phyloP scores from a whole-genome alignment of 441 rosid species.

The Biscutella laevigata region DNA sequence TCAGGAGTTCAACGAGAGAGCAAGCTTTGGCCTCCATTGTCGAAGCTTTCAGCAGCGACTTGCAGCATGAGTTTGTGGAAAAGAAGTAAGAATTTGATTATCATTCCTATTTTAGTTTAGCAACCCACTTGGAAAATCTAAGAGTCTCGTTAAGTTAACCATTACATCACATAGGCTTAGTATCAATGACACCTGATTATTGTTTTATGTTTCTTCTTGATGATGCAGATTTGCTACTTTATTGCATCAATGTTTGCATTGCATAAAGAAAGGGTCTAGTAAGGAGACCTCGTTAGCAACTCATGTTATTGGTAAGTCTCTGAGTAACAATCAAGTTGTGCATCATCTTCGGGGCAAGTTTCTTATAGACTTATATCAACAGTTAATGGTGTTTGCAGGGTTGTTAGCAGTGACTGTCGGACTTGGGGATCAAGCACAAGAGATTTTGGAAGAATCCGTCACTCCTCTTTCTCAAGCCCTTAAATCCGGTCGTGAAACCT shows the following conservation, averaged over 20 bases:
- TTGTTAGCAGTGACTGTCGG: slow-evolving; percentile 81
- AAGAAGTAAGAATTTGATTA: slow-evolving; percentile 48
- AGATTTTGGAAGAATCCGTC: slow-evolving; percentile 60
- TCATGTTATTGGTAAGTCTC: slow-evolving; percentile 44
- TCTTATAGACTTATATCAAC: too few species aligned
- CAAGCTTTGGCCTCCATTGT: slow-evolving; percentile 57
- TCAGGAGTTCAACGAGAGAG: slow-evolving; percentile 83
- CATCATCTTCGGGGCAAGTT: neutral
- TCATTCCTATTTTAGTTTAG: neutral
- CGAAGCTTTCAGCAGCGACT: slow-evolving; percentile 58
- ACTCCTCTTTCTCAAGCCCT: slow-evolving; percentile 61
- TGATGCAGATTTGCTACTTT: slow-evolving; percentile 71
- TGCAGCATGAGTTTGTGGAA: slow-evolving; percentile 75
- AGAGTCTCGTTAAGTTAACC: neutral
- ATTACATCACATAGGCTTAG: neutral
- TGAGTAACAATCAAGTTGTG: neutral
- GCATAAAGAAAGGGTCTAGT: slow-evolving; percentile 65
- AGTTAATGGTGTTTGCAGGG: slow-evolving; percentile 38
- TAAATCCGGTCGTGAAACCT: slow-evolving; percentile 50
- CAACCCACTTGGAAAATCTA: neutral
- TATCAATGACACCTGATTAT: neutral
- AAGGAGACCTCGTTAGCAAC: slow-evolving; percentile 67
- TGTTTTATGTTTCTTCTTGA: neutral
- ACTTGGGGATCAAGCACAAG: slow-evolving; percentile 51
- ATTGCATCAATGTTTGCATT: slow-evolving; percentile 58